Evolutionary conservation across 2,329 filamentous ascomycete genomes (phyloP).

Genomic region (Gaeumannomyces sp.): DNA sequence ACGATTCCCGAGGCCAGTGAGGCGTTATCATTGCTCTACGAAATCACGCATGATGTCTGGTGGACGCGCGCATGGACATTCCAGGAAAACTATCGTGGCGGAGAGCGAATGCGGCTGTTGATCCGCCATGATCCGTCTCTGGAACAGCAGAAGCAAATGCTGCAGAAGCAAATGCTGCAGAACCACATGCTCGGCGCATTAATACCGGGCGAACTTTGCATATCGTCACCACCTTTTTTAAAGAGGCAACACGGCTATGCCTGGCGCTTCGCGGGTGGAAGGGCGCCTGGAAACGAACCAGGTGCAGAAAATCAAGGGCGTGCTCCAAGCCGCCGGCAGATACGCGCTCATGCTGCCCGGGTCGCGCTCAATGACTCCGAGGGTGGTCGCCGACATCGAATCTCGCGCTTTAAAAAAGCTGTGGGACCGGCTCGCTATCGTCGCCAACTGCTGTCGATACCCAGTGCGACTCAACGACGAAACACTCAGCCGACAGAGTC

Average conservation of each 20-base stretch:
- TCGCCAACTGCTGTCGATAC: conserved; percentile 28
- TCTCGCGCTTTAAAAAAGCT: conserved; percentile 16
- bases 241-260: neutral
- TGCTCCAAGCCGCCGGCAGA: conserved; percentile 21
- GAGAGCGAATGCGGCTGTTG: conserved; percentile 22
- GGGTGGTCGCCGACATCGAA: conserved; percentile 21
- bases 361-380: conserved; percentile 21
- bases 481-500: conserved; percentile 13
- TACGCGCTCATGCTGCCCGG: conserved; percentile 19
- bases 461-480: conserved; percentile 18
- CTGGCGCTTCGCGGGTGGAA: neutral
- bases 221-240: neutral
- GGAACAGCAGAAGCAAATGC: conserved; percentile 16
- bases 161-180: neutral
- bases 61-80: conserved; percentile 28
- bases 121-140: conserved; percentile 19
- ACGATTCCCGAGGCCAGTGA: conserved; percentile 11
- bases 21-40: conserved; percentile 18
- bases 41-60: conserved; percentile 23
- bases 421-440: conserved; percentile 12
- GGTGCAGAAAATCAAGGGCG: conserved; percentile 9
- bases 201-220: neutral
- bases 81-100: conserved; percentile 27
- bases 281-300: too few relatives aligned
- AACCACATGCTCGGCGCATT: too few relatives aligned